Evolutionary conservation across 2,329 filamentous ascomycete genomes (phyloP).

Genomic region (Calonectria leucothoes): DNA sequence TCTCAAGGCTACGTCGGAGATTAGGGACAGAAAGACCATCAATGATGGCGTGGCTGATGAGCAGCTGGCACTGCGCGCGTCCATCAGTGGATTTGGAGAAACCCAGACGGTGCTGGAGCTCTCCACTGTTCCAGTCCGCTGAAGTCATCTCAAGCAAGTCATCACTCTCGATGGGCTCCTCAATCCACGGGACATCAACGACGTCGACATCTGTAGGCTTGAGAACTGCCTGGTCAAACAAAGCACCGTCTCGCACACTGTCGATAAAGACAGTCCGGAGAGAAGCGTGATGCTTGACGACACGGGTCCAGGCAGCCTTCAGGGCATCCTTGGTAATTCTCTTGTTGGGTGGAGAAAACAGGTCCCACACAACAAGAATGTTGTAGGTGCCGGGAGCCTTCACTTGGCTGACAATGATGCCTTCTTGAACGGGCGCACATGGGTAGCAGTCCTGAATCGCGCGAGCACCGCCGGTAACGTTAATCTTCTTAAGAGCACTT

Average conservation of each 20-base stretch:
- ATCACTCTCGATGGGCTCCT: neutral
- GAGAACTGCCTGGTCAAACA: neutral
- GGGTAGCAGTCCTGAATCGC: neutral
- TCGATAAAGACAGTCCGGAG: neutral
- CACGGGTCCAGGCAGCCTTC: neutral
- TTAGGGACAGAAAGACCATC: neutral
- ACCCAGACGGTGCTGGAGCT: neutral
- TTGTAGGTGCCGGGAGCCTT: neutral
- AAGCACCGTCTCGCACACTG: neutral
- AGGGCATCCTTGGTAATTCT: neutral
- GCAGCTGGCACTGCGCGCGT: neutral
- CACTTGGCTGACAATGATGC: neutral
- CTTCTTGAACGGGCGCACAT: neutral
- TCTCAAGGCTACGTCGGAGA: neutral
- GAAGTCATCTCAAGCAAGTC: neutral
- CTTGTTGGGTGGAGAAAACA: neutral
- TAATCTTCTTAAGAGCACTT: neutral
- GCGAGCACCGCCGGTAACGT: neutral
- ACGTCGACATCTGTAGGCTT: neutral
- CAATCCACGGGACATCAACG: neutral
- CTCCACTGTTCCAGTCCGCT: neutral
- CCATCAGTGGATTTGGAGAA: neutral
- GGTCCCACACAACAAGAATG: neutral
- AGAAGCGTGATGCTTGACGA: neutral
- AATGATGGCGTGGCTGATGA: neutral